Evolutionary conservation across 106 monocot species (phyloP), one percentile per base, ranked within the genome.

Genomic region (Dioscorea alata): DNA sequence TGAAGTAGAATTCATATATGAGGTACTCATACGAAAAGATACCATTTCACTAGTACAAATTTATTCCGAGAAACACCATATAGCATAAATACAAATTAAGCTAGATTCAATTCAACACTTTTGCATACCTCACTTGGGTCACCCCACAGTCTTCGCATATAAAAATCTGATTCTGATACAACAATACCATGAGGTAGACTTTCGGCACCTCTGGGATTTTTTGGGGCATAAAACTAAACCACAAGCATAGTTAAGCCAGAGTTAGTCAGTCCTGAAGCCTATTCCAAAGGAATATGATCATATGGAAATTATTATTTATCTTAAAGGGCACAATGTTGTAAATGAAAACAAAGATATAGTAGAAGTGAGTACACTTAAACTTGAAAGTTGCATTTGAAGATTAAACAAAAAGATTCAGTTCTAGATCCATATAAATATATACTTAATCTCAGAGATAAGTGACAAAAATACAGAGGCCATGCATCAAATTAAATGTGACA

Each of bases 151-250:
- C 50, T 66, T 48, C 66, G 66, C 20, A 14, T 8, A 24, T 66
- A 66, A 19, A 66, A 50, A 23, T 66, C 66, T 23, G 66, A 66
- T 23, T 66, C 42, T 21, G 66, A 24, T 22, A 22, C 66, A 23
- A 66, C 49, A 22, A 66, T 66, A 66, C 66, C 66, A 49, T 49
- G 66, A 23, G 66, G 66, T 23, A 66, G 50, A 48, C 49, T 66
- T 66, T 66, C 23, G 0, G 49, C 66, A 17, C 66, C 66, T 19
- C 66, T 20, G 50, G 66, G 66, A 24, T 66, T 66, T 50, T 49
- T 51, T 50, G 66, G 66, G 23, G 50, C 66, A 66, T 50, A 66
- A 50, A 66, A 51, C 66, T 66, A 50, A 10, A 66, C 23, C 42
- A 49, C 13, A 50, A 51, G 23, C n/a, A 49, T 4, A 66, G 50